Base-by-base conservation (phyloP, 2,329 filamentous ascomycete genomes). In the Elsinoe perseae region DNA sequence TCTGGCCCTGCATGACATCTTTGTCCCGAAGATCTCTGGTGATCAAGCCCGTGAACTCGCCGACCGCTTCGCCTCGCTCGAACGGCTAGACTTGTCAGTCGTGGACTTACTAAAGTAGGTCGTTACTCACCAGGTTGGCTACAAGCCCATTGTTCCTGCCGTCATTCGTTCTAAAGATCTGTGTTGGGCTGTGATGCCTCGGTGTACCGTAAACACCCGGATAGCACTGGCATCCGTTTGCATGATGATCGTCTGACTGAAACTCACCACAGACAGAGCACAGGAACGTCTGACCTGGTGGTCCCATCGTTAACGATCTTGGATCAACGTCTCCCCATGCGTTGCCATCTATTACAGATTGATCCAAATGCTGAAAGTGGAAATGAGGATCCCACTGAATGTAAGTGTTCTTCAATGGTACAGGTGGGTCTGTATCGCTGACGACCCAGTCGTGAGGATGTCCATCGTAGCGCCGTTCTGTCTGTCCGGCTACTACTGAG, bases 101-200 rank as follows among this genome's bases (percentile, higher is more conserved):
- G 4, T 14, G 12, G 5, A 14, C n/a, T 14, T 3, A 9, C 32
- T 12, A 36, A 6, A 50, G n/a, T n/a, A 30, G 18, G 18, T 8
- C 3, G 4, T 23, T 7, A 56, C 44, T 36, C 28, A 58, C 60
- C 61, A 70, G 66, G 59, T 73, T 65, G 1, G 76, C 75, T 30
- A 74, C 57, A 1, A 81, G 69, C 0, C 79, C 79, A 56, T 82
- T 82, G 62, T 80, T 80, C 53, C 76, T 77, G 4, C 77, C 78
- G 53, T 76, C 74, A 0, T 72, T 64, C 0, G 78, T 81, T 16
- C 74, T 73, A 61, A 77, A 79, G 8, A 81, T 68, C 60, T 81
- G 78, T 1, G 82, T 73, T 0, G 78, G 76, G 2, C 72, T 65
- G 30, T 71, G 70, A 2, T 77, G 77, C 18, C 32, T 52, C n/a